phyloP scores from a whole-genome alignment of 1,284 basidiomycete genomes.

The Phellinidium pouzarii region DNA sequence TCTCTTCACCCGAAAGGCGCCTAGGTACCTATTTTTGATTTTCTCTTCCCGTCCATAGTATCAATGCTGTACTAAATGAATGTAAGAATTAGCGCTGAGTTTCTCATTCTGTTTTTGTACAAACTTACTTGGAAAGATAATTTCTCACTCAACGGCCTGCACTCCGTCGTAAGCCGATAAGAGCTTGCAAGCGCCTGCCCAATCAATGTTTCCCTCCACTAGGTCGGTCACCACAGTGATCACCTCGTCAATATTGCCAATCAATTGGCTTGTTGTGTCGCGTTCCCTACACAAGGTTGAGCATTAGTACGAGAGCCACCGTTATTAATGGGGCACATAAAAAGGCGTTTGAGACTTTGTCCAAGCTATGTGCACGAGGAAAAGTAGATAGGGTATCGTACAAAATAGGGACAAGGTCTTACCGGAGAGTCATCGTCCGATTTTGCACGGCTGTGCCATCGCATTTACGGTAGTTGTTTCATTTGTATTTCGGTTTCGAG shows the following conservation, averaged over 20 bases:
- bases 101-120: no score
- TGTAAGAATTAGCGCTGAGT: no score
- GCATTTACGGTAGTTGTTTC: background rate
- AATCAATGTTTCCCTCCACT: constrained; percentile 67
- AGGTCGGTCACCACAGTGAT: constrained; percentile 75
- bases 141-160: constrained; percentile 64
- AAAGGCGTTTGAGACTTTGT: background rate
- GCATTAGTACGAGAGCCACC: no score
- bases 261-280: constrained; percentile 90
- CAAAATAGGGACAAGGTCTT: constrained; percentile 26
- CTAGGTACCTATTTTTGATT: no score
- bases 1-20: no score
- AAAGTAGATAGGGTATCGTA: background rate
- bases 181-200: constrained; percentile 70
- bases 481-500: no score
- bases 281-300: constrained; percentile 60
- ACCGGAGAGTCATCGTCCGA: constrained; percentile 85
- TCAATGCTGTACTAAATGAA: no score
- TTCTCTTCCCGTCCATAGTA: no score
- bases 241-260: constrained; percentile 90
- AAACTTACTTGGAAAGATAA: background rate
- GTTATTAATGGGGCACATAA: no score
- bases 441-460: constrained; percentile 65
- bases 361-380: background rate
- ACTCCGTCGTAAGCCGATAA: constrained; percentile 85